phyloP scores from a whole-genome alignment of 176 grass and related monocot species.

The Raddia guianensis region DNA sequence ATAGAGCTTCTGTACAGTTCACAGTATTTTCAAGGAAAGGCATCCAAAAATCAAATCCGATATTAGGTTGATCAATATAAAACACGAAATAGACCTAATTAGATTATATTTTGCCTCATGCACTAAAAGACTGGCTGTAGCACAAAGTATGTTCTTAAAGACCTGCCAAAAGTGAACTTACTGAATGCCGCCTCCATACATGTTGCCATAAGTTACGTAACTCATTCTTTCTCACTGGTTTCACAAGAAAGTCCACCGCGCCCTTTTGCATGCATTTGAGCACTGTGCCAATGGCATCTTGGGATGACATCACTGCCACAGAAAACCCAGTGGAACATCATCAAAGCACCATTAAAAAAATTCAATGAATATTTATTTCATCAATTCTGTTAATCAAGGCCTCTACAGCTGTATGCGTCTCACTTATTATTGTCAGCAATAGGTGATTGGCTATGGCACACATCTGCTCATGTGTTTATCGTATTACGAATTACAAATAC shows the following conservation, averaged over 20 bases:
- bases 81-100: conserved; percentile 2
- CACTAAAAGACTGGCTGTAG: neutral
- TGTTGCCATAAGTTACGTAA: conserved; percentile 96
- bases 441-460: neutral
- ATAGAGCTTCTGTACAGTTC: neutral
- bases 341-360: conserved; percentile 4
- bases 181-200: conserved; percentile 93
- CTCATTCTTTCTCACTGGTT: conserved; percentile 94
- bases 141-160: conserved; percentile 19
- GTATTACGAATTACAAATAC: conserved; percentile 27
- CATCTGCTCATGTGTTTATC: conserved; percentile 16
- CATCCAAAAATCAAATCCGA: neutral
- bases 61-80: conserved; percentile 9
- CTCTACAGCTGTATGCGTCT: neutral
- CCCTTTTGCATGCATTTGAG: conserved; percentile 98
- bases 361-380: neutral
- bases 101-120: conserved; percentile 5
- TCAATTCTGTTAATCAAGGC: neutral
- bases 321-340: conserved; percentile 31
- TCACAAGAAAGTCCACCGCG: conserved; percentile 91
- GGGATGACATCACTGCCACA: conserved; percentile 87
- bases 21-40: neutral
- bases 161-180: conserved; percentile 48
- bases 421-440: neutral
- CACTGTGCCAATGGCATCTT: conserved; percentile 93